Conservation (phyloP, 2,329 filamentous ascomycete species). For the Diaporthe batatas region DNA sequence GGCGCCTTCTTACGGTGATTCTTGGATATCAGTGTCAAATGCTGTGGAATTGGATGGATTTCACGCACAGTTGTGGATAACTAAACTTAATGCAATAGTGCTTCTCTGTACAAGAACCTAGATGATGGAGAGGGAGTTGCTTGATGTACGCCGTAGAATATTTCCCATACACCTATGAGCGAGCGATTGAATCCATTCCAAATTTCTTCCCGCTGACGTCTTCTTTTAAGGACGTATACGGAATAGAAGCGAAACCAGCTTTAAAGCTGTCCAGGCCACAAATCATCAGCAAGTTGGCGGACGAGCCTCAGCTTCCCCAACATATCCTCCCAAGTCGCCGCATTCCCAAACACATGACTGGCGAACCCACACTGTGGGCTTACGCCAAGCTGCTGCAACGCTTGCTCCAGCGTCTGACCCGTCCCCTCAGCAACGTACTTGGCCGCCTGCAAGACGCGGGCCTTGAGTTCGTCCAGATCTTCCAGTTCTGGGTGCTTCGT, state of each 20-base stretch:
- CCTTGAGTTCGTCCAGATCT: conserved; percentile 58
- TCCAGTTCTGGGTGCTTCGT: conserved; percentile 63
- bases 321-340: background rate
- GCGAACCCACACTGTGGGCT: conserved; percentile 67
- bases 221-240: background rate
- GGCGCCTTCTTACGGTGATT: no score
- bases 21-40: no score
- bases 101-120: no score
- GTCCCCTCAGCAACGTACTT: conserved; percentile 70
- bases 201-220: background rate
- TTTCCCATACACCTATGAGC: background rate
- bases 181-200: background rate
- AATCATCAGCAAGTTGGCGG: background rate
- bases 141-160: no score
- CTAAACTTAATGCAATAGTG: no score
- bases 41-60: no score
- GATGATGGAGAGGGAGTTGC: no score
- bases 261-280: background rate
- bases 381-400: conserved; percentile 68
- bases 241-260: no score
- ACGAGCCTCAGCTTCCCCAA: conserved; percentile 22
- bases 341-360: conserved; percentile 45
- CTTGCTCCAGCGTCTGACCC: conserved; percentile 64
- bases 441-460: conserved; percentile 61
- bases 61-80: no score